Conservation (phyloP, 306 rosid genomes). For the Rosa multiflora region DNA sequence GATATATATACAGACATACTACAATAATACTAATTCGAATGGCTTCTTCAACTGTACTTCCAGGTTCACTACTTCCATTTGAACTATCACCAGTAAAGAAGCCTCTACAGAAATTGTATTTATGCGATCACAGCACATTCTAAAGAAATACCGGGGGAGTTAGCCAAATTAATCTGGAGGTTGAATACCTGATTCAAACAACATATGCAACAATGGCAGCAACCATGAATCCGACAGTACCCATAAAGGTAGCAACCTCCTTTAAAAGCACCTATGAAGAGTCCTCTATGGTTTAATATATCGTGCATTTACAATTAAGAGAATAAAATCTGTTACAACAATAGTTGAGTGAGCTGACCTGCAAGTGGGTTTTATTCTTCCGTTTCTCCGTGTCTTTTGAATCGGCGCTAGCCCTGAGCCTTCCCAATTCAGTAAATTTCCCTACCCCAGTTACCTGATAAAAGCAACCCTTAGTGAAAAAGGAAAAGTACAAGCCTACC, state of each 20-base stretch:
- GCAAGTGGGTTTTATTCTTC: not conserved
- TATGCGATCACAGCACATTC: not conserved
- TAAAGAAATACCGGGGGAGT: not conserved
- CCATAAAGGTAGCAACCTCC: not conserved
- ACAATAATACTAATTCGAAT: not conserved
- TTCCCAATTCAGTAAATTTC: not conserved
- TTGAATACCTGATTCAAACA: not conserved
- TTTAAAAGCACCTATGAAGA: not conserved
- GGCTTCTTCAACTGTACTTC: not conserved
- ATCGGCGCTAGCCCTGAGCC: not conserved
- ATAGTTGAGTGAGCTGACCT: not conserved
- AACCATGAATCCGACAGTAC: not conserved
- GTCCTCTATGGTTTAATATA: not conserved
- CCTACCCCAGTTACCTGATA: not conserved
- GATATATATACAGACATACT: not conserved
- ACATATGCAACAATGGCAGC: not conserved
- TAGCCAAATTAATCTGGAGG: not conserved
- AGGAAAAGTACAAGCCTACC: not conserved
- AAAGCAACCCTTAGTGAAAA: not conserved
- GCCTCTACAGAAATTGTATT: not conserved
- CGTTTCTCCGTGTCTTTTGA: not conserved
- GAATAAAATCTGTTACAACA: not conserved
- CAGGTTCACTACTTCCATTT: not conserved
- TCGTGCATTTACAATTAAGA: not conserved
- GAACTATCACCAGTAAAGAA: not conserved